A percentile compares a stretch with the other conserved stretches of the same genome.
phyloP scores from a whole-genome alignment of 805 yeast species.

The Citeromyces matritensis region DNA sequence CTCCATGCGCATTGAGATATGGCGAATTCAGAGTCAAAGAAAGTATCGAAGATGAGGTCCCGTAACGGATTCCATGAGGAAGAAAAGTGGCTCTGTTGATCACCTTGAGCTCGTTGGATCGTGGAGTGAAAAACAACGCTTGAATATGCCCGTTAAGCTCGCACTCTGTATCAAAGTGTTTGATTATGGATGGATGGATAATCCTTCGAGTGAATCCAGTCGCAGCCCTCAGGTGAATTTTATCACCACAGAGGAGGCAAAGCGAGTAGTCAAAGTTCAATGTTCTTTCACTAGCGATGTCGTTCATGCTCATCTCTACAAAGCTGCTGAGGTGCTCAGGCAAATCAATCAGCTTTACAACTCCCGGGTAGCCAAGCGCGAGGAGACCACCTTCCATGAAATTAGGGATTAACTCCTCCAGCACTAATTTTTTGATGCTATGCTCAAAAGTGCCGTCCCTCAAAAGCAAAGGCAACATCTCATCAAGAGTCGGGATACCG shows the following conservation, averaged over 20 bases:
- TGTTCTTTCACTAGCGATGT: constrained; percentile 10
- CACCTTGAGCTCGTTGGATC: constrained; percentile 9
- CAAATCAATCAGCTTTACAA: constrained; percentile 32
- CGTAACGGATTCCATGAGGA: constrained; percentile 6
- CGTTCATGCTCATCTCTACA: constrained; percentile 8
- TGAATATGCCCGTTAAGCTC: constrained; percentile 15
- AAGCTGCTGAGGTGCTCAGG: constrained; percentile 26
- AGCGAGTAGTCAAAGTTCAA: constrained; percentile 19
- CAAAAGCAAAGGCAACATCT: background rate
- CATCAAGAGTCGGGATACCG: constrained; percentile 9
- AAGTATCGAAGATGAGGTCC: constrained; percentile 12
- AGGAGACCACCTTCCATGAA: constrained; percentile 11
- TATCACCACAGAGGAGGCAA: constrained; percentile 29
- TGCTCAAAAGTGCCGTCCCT: background rate
- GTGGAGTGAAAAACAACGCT: constrained; percentile 5
- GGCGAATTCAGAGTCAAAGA: constrained; percentile 40
- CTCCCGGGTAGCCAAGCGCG: constrained; percentile 35
- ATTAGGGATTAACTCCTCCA: constrained; percentile 11
- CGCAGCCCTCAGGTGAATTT: constrained; percentile 13
- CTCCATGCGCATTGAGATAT: constrained; percentile 64
- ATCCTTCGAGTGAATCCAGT: constrained; percentile 13
- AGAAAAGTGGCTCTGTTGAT: constrained; percentile 14
- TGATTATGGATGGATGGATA: constrained; percentile 14
- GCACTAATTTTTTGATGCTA: background rate
- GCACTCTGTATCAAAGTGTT: constrained; percentile 7